Evolutionary conservation across 371 early-diverging fungal species (phyloP).

Genomic region (Smittium culicis): DNA sequence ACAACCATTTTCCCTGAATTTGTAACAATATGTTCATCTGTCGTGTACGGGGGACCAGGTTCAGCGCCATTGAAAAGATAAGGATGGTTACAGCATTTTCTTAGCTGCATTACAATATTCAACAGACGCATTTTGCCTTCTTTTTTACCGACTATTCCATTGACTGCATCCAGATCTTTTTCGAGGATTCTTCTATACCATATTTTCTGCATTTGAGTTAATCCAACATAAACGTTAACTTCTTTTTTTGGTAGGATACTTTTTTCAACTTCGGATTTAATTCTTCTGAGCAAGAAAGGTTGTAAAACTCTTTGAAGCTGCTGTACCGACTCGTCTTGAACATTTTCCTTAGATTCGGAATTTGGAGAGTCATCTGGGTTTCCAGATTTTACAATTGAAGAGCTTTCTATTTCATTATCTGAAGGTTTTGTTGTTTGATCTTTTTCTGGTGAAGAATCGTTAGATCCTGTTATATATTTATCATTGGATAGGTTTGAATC

Average conservation of each 20-base stretch:
- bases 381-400: background rate
- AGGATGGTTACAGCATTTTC: slow-evolving; percentile 99
- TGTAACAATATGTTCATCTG: slow-evolving; percentile 90
- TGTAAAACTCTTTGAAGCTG: slow-evolving; percentile 87
- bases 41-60: slow-evolving; percentile 91
- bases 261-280: slow-evolving; percentile 98
- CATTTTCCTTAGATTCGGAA: slow-evolving; percentile 17
- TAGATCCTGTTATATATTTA: no score
- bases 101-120: slow-evolving; percentile 97
- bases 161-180: slow-evolving; percentile 93
- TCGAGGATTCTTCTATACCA: slow-evolving; percentile 96
- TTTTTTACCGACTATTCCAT: slow-evolving; percentile 54
- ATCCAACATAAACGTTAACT: slow-evolving; percentile 86
- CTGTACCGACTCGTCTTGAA: slow-evolving; percentile 47
- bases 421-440: background rate
- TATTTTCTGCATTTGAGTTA: slow-evolving; percentile 89
- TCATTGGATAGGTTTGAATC: background rate
- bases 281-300: slow-evolving; percentile 93
- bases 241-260: slow-evolving; percentile 93
- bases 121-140: slow-evolving; percentile 76
- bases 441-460: no score
- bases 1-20: slow-evolving; percentile 91
- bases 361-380: slow-evolving; percentile 12
- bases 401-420: background rate
- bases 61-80: slow-evolving; percentile 98